phyloP scores from a whole-genome alignment of 805 yeast genomes.

The Limtongozyma cylindracea region DNA sequence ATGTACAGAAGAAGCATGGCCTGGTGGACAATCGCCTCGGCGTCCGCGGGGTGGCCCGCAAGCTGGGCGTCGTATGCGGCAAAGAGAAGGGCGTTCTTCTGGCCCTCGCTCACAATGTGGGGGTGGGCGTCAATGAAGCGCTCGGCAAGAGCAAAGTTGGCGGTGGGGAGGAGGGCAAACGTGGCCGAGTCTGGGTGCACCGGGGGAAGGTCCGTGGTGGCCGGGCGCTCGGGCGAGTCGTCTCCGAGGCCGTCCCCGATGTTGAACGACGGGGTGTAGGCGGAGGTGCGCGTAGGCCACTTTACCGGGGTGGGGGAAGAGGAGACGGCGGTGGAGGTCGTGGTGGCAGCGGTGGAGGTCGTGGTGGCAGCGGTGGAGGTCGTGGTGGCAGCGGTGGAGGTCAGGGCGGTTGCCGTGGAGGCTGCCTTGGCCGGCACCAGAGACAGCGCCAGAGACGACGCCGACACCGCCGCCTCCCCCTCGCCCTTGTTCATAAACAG shows the following conservation, averaged over 20 bases:
- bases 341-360: conserved; percentile 4
- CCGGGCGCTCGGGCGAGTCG: conserved; percentile 1
- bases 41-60: conserved; percentile 22
- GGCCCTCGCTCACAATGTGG: conserved; percentile 51
- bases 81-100: conserved; percentile 84
- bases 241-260: background rate
- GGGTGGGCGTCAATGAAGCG: conserved; percentile 30
- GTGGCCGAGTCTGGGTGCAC: conserved; percentile 36
- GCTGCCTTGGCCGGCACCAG: no score
- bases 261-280: no score
- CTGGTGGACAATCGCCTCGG: conserved; percentile 54
- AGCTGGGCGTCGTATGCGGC: conserved; percentile 71
- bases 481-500: conserved; percentile 47
- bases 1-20: conserved; percentile 61
- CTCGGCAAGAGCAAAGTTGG: conserved; percentile 22
- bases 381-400: conserved; percentile 9
- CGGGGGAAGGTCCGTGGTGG: conserved; percentile 2
- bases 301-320: no score
- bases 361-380: conserved; percentile 8
- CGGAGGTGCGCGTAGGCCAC: no score
- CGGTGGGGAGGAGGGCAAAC: conserved; percentile 30
- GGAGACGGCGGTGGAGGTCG: conserved; percentile 4
- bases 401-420: conserved; percentile 8
- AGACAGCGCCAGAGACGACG: no score
- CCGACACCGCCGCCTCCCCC: conserved; percentile 3